Base-by-base conservation (phyloP, 2,329 filamentous ascomycete species). In the Fusarium scirpi region DNA sequence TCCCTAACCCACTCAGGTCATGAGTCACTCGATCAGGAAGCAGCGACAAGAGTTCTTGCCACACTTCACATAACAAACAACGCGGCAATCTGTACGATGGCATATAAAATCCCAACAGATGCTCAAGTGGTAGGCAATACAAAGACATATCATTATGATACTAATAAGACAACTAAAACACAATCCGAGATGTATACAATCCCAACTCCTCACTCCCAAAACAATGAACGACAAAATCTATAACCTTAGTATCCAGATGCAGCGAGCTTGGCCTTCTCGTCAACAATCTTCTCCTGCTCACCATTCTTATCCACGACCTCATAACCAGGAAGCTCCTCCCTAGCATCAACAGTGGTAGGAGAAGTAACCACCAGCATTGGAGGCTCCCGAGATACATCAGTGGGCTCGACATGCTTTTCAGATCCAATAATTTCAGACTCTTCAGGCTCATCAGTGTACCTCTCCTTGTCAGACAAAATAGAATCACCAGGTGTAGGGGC, bases 381-480 rank as follows among this genome's bases (percentile, higher is more conserved):
- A 30, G 47, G 54, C 16, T 49, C 46, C 11, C 24, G 29, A 10
- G 66, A 56, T 13, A 58, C 62, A 29, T 74, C 69, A 2, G 24
- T 62, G 24, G 70, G 69, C 11, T 24, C 65, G 38, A 51, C 68
- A 5, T 58, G 71, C 66, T 77, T 80, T 87, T 76, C 75, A 11
- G 71, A 65, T 12, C 18, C 22, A 27, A 8, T 18, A 15, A 20
- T 38, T 15, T 52, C 22, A 12, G 22, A 6, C 18, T 51, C 48
- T 20, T 52, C 22, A 12, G 69, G 63, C 6, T 61, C 66, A 58
- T 74, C 69, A 3, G 53, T 63, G 29, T 70, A 72, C 15, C 43
- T 67, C 46, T 62, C 68, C 10, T 77, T 80, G 87, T 76, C 75
- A 10, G 72, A 65, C 25, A 70, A 16, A 46, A 71, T 24, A 9